phyloP scores from a whole-genome alignment of 2,329 filamentous ascomycete species.

The Diaporthe sp. region DNA sequence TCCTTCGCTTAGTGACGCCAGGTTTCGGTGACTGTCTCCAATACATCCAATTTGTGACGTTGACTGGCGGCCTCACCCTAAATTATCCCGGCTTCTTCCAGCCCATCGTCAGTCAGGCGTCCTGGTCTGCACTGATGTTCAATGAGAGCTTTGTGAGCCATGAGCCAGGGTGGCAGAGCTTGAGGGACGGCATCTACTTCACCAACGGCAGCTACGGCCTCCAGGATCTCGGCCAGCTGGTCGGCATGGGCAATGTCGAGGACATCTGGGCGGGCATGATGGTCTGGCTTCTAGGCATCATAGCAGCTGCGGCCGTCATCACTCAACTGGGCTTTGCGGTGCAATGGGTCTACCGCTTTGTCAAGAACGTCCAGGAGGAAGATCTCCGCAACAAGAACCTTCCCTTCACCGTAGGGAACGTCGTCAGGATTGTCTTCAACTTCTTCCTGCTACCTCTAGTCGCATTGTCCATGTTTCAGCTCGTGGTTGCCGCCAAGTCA shows the following conservation, averaged over 20 bases:
- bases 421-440: slow-evolving; percentile 90
- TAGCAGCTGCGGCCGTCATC: slow-evolving; percentile 75
- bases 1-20: slow-evolving; percentile 91
- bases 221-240: slow-evolving; percentile 82
- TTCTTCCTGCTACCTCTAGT: slow-evolving; percentile 92
- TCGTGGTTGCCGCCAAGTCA: slow-evolving; percentile 80
- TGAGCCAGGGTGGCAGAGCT: slow-evolving; percentile 73
- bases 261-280: slow-evolving; percentile 97
- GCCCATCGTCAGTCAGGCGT: slow-evolving; percentile 86
- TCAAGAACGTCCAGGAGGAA: slow-evolving; percentile 82
- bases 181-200: slow-evolving; percentile 89
- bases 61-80: slow-evolving; percentile 89
- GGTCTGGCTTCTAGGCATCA: slow-evolving; percentile 86
- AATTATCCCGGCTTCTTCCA: slow-evolving; percentile 96
- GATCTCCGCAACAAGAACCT: slow-evolving; percentile 93
- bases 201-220: slow-evolving; percentile 85
- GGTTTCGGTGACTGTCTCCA: slow-evolving; percentile 97
- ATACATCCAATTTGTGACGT: slow-evolving; percentile 92
- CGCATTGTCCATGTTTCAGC: slow-evolving; percentile 89
- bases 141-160: slow-evolving; percentile 88
- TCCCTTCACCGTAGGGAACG: slow-evolving; percentile 85
- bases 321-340: slow-evolving; percentile 82
- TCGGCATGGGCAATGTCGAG: slow-evolving; percentile 80
- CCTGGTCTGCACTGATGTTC: slow-evolving; percentile 94
- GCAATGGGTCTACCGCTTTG: slow-evolving; percentile 81